phyloP scores from a whole-genome alignment of 169 alveolate genomes.

The Plasmodium gonderi region DNA sequence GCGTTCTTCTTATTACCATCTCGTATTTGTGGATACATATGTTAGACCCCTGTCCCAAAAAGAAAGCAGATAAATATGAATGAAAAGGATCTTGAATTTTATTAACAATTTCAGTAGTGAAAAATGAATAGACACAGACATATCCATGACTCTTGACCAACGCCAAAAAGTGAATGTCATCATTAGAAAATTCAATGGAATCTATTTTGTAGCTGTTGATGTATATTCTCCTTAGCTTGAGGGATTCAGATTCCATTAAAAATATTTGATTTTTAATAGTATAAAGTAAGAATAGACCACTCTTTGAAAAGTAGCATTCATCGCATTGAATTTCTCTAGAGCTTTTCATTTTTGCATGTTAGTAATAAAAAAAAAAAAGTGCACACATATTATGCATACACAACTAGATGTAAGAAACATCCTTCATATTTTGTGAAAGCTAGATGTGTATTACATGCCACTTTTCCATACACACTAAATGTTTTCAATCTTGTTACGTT shows the following conservation, averaged over 20 bases:
- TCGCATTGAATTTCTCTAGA: not conserved
- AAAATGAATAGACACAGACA: slow-evolving; percentile 27
- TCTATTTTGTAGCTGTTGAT: slow-evolving; percentile 31
- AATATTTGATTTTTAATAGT: slow-evolving; percentile 20
- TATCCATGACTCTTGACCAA: slow-evolving; percentile 31
- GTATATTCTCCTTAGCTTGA: not conserved
- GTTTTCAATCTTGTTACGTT: no score
- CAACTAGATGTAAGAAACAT: no score
- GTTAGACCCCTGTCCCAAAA: not conserved
- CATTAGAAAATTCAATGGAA: slow-evolving; percentile 9
- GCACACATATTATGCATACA: no score
- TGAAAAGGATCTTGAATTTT: slow-evolving; percentile 25
- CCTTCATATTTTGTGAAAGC: no score
- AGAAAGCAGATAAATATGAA: slow-evolving; percentile 1
- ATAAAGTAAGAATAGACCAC: slow-evolving; percentile 36
- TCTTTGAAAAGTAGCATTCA: slow-evolving; percentile 25
- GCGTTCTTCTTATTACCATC: slow-evolving; percentile 5
- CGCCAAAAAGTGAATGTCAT: slow-evolving; percentile 32
- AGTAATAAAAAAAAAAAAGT: no score
- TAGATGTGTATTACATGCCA: no score
- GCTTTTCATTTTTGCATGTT: not conserved
- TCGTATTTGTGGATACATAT: slow-evolving; percentile 35
- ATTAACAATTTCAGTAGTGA: not conserved
- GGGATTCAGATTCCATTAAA: slow-evolving; percentile 1
- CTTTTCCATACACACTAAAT: no score